Evolutionary conservation across 2,329 filamentous ascomycete species (phyloP).

Genomic region (Exophiala sp.): DNA sequence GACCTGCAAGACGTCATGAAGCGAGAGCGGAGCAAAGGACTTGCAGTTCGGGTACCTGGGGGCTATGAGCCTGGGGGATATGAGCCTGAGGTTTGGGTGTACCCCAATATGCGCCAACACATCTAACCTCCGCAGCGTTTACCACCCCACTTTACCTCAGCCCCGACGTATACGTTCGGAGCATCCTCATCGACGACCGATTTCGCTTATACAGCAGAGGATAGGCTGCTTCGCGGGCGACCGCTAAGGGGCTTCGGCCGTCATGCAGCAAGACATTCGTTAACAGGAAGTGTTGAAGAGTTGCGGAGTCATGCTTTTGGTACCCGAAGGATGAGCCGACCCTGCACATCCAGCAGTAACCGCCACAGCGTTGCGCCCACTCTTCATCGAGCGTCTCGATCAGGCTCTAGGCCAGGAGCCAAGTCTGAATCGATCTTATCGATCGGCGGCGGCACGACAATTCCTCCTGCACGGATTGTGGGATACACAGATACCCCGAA

Average conservation of each 20-base stretch:
- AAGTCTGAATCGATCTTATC: constrained; percentile 8
- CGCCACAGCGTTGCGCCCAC: constrained; percentile 14
- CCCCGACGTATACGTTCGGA: constrained; percentile 2
- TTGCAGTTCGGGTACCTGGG: no score
- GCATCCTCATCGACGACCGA: constrained; percentile 10
- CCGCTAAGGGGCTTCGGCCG: constrained; percentile 3
- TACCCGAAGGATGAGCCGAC: constrained; percentile 8
- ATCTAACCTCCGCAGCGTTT: constrained; percentile 4
- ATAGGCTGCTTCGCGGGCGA: constrained; percentile 10
- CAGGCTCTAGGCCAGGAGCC: constrained; percentile 12
- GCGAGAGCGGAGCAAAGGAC: not conserved
- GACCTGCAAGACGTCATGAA: constrained; percentile 12
- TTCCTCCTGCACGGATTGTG: not conserved
- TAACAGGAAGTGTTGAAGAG: constrained; percentile 19
- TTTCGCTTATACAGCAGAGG: constrained; percentile 9
- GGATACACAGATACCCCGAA: constrained; percentile 14
- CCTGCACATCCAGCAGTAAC: constrained; percentile 10
- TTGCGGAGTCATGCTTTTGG: constrained; percentile 15
- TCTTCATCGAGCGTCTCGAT: constrained; percentile 12
- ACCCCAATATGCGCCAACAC: not conserved
- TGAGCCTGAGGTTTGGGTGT: not conserved
- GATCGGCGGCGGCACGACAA: constrained; percentile 7
- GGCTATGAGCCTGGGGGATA: no score
- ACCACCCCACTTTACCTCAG: constrained; percentile 9
- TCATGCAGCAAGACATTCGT: constrained; percentile 6